These are phyloP conservation scores for Eleusine coracana DNA, from an alignment of 176 grass and related monocot genomes.

Conservation along the genomic window DNA sequence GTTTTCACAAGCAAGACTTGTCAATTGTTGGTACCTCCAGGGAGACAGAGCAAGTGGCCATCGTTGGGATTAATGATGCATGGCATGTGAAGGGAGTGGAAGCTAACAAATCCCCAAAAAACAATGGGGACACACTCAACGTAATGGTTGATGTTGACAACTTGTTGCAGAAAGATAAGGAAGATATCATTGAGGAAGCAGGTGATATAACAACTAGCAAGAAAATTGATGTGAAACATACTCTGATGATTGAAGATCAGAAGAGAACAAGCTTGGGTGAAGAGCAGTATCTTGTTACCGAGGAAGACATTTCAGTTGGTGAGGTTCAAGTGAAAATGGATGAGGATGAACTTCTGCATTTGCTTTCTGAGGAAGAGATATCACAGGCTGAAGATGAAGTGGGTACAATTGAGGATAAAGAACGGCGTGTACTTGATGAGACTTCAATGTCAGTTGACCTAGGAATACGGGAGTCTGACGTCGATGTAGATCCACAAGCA, in stretches of 20 bases:
- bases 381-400: constrained; percentile 37
- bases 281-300: constrained; percentile 10
- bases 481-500: constrained; percentile 51
- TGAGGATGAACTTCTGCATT: constrained; percentile 15
- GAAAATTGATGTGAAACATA: constrained; percentile 40
- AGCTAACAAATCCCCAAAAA: constrained; percentile 1
- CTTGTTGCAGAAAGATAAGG: constrained; percentile 21
- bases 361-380: constrained; percentile 33
- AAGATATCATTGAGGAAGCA: constrained; percentile 19
- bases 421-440: constrained; percentile 20
- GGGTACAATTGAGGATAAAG: constrained; percentile 21
- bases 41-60: constrained; percentile 31
- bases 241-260: constrained; percentile 40
- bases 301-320: constrained; percentile 25
- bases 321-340: constrained; percentile 6
- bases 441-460: neutral
- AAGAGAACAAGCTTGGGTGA: constrained; percentile 13
- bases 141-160: constrained; percentile 24
- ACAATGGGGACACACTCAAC: neutral
- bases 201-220: constrained; percentile 1
- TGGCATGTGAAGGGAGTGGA: constrained; percentile 25
- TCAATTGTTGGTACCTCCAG: constrained; percentile 28
- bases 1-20: constrained; percentile 18
- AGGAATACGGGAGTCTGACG: constrained; percentile 16
- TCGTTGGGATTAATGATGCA: constrained; percentile 27